These are phyloP conservation scores for Mortierella claussenii DNA, from an alignment of 192 early-diverging fungal genomes.

Conservation along the genomic window DNA sequence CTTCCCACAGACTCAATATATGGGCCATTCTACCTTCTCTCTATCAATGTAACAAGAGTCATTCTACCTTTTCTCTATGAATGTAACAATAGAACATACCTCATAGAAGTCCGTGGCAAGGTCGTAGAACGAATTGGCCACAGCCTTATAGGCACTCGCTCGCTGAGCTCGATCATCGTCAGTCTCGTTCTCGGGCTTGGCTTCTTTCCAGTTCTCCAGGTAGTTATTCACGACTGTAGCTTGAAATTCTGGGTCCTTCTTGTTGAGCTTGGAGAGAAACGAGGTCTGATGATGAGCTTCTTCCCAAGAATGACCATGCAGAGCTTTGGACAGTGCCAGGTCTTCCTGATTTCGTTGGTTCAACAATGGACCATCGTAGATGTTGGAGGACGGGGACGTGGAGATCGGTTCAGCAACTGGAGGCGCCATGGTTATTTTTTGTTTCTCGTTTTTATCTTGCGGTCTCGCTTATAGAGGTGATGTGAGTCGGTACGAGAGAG, in stretches of 20 bases:
- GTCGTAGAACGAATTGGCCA: constrained; percentile 87
- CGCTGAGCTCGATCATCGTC: constrained; percentile 65
- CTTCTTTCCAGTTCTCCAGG: constrained; percentile 74
- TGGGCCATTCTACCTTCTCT: too few species aligned
- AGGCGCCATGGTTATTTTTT: constrained; percentile 3
- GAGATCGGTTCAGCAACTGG: constrained; percentile 7
- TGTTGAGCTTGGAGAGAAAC: constrained; percentile 59
- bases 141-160: constrained; percentile 66
- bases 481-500: too few species aligned
- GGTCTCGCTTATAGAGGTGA: not conserved
- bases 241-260: constrained; percentile 76
- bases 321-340: constrained; percentile 59
- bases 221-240: constrained; percentile 73
- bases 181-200: constrained; percentile 60
- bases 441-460: not conserved
- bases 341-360: constrained; percentile 57
- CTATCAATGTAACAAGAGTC: too few species aligned
- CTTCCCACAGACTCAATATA: too few species aligned
- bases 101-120: constrained; percentile 89
- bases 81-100: constrained; percentile 42
- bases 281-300: constrained; percentile 17
- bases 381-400: too few species aligned
- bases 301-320: constrained; percentile 64
- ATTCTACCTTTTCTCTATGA: too few species aligned
- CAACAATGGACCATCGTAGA: too few species aligned